These are phyloP conservation scores for Butyriboletus loyo DNA, from an alignment of 768 basidiomycete species.

Conservation along the genomic window DNA sequence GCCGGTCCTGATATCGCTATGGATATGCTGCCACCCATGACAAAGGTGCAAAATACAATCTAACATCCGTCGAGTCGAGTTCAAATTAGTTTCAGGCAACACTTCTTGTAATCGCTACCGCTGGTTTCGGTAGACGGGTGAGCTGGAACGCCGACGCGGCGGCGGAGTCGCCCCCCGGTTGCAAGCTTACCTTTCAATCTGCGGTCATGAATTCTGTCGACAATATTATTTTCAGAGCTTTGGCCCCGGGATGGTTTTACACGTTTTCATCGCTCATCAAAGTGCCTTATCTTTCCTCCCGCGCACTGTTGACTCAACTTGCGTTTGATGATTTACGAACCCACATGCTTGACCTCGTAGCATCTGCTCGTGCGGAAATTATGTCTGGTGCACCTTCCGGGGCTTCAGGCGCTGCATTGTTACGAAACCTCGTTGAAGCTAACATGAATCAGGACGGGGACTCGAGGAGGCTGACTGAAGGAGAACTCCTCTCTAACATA, in stretches of 20 bases:
- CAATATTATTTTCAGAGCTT: slow-evolving; percentile 27
- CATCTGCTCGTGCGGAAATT: slow-evolving; percentile 36
- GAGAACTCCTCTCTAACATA: slow-evolving; percentile 46
- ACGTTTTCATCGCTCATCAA: slow-evolving; percentile 17
- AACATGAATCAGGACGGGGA: slow-evolving; percentile 39
- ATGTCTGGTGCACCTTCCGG: slow-evolving; percentile 24
- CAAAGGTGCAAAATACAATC: slow-evolving; percentile 8
- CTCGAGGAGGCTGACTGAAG: slow-evolving; percentile 38
- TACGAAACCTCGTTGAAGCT: slow-evolving; percentile 46
- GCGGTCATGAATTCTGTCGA: slow-evolving; percentile 23
- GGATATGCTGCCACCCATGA: slow-evolving; percentile 10
- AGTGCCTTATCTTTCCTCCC: slow-evolving; percentile 36
- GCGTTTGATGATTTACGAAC: slow-evolving; percentile 37
- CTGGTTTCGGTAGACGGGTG: slow-evolving; percentile 39
- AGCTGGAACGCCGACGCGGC: slow-evolving; percentile 33
- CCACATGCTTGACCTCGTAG: slow-evolving; percentile 43
- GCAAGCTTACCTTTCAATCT: slow-evolving; percentile 37
- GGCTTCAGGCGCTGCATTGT: slow-evolving; percentile 34
- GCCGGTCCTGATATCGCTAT: slow-evolving; percentile 18
- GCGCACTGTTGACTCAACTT: slow-evolving; percentile 26
- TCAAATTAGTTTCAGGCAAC: slow-evolving; percentile 23
- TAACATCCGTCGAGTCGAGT: background rate
- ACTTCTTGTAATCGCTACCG: slow-evolving; percentile 40
- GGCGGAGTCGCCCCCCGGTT: slow-evolving; percentile 25
- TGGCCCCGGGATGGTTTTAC: slow-evolving; percentile 37